Evolutionary conservation across 148 eudicot species (phyloP).

Genomic region (Cornus kousa): DNA sequence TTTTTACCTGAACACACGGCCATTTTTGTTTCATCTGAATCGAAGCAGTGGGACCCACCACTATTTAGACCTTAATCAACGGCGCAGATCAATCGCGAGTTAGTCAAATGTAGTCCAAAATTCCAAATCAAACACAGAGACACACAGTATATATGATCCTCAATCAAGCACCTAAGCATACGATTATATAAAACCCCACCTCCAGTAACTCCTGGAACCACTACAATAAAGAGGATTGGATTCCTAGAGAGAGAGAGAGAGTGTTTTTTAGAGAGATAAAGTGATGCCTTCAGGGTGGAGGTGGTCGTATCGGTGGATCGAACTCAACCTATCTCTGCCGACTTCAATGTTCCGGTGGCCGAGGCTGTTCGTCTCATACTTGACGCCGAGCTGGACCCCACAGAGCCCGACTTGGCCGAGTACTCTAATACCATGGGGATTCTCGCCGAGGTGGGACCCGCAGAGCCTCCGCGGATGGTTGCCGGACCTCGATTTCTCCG

Average conservation of each 20-base stretch:
- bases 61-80: not conserved
- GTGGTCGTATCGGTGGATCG: slow-evolving; percentile 25
- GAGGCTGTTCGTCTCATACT: slow-evolving; percentile 23
- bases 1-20: not conserved
- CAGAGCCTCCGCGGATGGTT: slow-evolving; percentile 1
- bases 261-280: not conserved
- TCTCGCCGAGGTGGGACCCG: slow-evolving; percentile 7
- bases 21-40: too few relatives aligned
- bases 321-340: slow-evolving; percentile 21
- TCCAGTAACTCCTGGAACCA: too few relatives aligned
- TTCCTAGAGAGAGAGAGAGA: not conserved
- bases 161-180: not conserved
- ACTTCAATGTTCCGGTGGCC: slow-evolving; percentile 33
- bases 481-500: slow-evolving; percentile 20
- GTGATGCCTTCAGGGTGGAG: slow-evolving; percentile 9
- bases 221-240: too few relatives aligned
- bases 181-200: too few relatives aligned
- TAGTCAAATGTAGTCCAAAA: not conserved
- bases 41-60: too few relatives aligned
- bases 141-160: not conserved
- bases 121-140: not conserved
- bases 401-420: not conserved
- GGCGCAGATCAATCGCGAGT: not conserved
- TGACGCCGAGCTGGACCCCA: slow-evolving; percentile 7
- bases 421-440: not conserved